These are phyloP conservation scores for Aspergillus ibericus DNA, from an alignment of 2,329 filamentous ascomycete genomes.

Conservation along the genomic window DNA sequence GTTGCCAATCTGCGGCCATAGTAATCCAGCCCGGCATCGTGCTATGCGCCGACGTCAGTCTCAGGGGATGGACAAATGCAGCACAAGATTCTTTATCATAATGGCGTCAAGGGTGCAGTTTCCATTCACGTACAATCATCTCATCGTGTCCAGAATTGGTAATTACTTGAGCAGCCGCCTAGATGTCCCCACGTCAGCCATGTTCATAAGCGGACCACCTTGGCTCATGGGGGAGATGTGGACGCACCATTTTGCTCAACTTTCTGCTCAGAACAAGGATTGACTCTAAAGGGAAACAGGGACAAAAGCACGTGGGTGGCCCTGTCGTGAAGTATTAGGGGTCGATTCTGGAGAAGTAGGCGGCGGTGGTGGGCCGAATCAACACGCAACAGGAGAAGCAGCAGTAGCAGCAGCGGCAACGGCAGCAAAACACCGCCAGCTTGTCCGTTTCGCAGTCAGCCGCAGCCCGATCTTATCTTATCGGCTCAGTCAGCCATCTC, in stretches of 20 bases:
- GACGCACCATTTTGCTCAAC: slow-evolving; percentile 13
- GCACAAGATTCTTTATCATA: slow-evolving; percentile 1
- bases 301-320: background rate
- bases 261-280: background rate
- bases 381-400: slow-evolving; percentile 10
- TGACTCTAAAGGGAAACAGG: background rate
- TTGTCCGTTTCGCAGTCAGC: slow-evolving; percentile 25
- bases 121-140: slow-evolving; percentile 79
- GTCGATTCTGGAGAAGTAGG: slow-evolving; percentile 1
- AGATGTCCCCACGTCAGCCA: slow-evolving; percentile 11
- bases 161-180: slow-evolving; percentile 70
- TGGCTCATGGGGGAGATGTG: background rate
- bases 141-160: slow-evolving; percentile 91
- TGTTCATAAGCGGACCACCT: slow-evolving; percentile 11
- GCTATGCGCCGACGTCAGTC: slow-evolving; percentile 51
- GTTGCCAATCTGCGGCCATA: slow-evolving; percentile 95
- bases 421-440: slow-evolving; percentile 26
- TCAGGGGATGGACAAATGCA: background rate
- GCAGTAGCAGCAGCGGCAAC: slow-evolving; percentile 15
- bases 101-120: background rate
- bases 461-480: slow-evolving; percentile 31
- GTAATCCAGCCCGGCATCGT: slow-evolving; percentile 98
- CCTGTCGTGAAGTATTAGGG: background rate
- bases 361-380: slow-evolving; percentile 9
- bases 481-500: slow-evolving; percentile 20